phyloP scores from a whole-genome alignment of 1,284 basidiomycete species.

The Sanghuangporus weigelae region DNA sequence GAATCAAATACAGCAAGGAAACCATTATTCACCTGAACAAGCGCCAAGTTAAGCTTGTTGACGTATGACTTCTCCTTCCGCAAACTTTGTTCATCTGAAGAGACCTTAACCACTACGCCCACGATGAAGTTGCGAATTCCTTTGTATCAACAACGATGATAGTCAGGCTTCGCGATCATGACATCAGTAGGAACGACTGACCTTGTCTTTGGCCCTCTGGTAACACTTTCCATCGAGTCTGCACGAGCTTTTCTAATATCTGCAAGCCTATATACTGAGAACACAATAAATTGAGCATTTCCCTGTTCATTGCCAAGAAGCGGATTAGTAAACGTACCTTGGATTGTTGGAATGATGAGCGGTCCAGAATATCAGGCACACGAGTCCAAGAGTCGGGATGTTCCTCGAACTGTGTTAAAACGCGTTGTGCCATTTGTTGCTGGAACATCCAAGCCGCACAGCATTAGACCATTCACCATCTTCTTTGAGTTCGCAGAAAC shows the following conservation, averaged over 20 bases:
- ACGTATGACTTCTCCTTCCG: conserved; percentile 93
- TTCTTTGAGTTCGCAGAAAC: conserved; percentile 6
- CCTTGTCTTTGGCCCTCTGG: conserved; percentile 93
- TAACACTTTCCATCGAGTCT: conserved; percentile 93
- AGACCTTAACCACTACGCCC: conserved; percentile 87
- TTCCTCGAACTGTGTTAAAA: conserved; percentile 95
- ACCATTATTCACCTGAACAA: conserved; percentile 71
- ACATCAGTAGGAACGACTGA: conserved; percentile 25
- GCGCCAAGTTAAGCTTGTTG: conserved; percentile 95
- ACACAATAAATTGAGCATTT: not conserved
- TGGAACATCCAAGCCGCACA: conserved; percentile 29
- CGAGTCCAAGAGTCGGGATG: conserved; percentile 98
- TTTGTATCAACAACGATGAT: conserved; percentile 26
- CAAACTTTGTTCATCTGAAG: conserved; percentile 83
- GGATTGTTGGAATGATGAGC: conserved; percentile 81
- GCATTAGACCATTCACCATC: not conserved
- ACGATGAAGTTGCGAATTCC: conserved; percentile 98
- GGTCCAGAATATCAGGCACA: conserved; percentile 91
- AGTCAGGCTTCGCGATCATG: not conserved
- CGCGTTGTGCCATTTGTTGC: conserved; percentile 89
- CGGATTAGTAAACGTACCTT: conserved; percentile 55
- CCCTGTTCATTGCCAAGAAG: not conserved
- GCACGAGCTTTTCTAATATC: conserved; percentile 92
- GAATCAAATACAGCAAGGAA: not conserved
- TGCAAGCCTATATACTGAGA: conserved; percentile 88